These are phyloP conservation scores for Forsythia suspensa DNA, from an alignment of 257 asterid genomes.

Conservation along the genomic window DNA sequence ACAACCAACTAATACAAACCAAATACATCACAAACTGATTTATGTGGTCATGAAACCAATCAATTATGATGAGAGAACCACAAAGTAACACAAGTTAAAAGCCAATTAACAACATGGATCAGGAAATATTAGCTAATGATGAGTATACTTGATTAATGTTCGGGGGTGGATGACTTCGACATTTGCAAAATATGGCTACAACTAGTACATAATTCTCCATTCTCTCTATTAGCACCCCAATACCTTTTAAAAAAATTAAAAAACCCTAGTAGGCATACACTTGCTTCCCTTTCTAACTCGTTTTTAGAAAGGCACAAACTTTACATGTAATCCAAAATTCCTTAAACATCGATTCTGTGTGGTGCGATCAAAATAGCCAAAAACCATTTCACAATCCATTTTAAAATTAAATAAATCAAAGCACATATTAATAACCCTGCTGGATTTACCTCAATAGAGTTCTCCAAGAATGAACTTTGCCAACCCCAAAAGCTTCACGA, in stretches of 20 bases:
- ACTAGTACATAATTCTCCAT: slow-evolving; percentile 22
- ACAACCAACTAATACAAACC: background rate
- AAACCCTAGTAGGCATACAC: no score
- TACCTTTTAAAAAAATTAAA: no score
- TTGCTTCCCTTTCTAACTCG: no score
- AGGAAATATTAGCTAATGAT: slow-evolving; percentile 14
- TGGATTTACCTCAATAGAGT: slow-evolving; percentile 25
- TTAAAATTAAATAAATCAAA: no score
- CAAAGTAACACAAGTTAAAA: background rate
- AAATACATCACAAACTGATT: no score
- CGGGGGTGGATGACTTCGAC: slow-evolving; percentile 56
- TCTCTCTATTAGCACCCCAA: slow-evolving; percentile 12
- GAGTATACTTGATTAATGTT: slow-evolving; percentile 43
- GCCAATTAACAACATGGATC: background rate
- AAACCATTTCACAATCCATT: slow-evolving; percentile 16
- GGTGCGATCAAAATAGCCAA: no score
- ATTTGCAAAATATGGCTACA: slow-evolving; percentile 48
- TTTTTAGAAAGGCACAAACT: no score
- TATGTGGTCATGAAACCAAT: background rate
- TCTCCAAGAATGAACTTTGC: slow-evolving; percentile 22
- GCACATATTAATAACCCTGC: slow-evolving; percentile 16
- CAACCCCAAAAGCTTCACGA: slow-evolving; percentile 24
- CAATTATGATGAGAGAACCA: background rate
- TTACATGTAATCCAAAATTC: no score
- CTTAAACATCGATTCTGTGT: no score